Evolutionary conservation across 306 rosid species (phyloP), one percentile per base, ranked within the genome.

Genomic region (Prunus salicina): DNA sequence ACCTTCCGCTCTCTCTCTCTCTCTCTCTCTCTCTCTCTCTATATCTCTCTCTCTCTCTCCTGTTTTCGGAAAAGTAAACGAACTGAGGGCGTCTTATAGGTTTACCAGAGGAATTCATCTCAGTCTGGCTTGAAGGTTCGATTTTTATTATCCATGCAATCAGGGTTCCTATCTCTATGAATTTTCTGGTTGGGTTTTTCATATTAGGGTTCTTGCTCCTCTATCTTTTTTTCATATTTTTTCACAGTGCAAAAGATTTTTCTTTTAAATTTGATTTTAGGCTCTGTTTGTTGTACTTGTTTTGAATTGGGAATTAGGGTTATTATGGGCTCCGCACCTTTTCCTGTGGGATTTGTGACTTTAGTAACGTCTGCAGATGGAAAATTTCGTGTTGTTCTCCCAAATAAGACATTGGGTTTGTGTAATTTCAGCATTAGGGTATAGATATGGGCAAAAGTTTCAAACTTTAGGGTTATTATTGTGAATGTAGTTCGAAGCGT

Each of bases 101-200:
- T 66, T 41, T 28, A 62, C n/a, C 46, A 7, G 38, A 15, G 60
- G 34, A 25, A 47, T 18, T 62, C 65, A 53, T 72, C 25, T 75
- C 78, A 65, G 81, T 86, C 91, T 78, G 83, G 75, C 82, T 74
- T 64, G 8, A 46, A 79, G 90, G 88, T 84, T 74, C 13, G 57
- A 25, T 34, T 77, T 69, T 78, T 75, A 65, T 47, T 10, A 28
- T 50, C 22, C 20, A 19, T 47, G 6, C 51, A 64, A 62, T 67
- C 34, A 64, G 87, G 87, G 86, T 65, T 62, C 64, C 8, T 4
- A 5, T 45, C 46, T 69, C 18, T 25, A 15, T 47, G 24, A 1
- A 8, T 20, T 55, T 12, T 62, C 6, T 72, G 4, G 4, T 12
- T 63, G 43, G 2, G 11, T n/a, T 58, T 64, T 69, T 69, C 47